phyloP scores from a whole-genome alignment of 2,329 filamentous ascomycete genomes.

The Pestalotiopsis fici region DNA sequence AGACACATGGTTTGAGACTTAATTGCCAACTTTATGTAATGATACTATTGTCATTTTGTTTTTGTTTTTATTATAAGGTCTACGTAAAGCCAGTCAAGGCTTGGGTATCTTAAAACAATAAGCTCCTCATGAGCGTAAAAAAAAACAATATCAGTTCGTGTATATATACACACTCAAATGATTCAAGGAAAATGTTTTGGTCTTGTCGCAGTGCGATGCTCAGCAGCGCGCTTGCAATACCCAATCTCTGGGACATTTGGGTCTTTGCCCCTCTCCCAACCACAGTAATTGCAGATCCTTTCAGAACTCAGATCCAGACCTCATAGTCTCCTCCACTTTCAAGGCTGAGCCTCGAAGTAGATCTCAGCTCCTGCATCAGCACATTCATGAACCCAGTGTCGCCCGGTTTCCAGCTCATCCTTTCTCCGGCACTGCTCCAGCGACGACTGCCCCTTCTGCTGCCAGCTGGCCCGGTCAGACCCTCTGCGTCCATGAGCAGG shows the following conservation, averaged over 20 bases:
- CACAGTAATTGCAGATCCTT: too few relatives aligned
- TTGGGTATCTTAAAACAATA: not conserved
- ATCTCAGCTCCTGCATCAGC: not conserved
- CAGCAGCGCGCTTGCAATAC: too few relatives aligned
- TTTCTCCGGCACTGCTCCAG: not conserved
- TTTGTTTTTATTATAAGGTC: not conserved
- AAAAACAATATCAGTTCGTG: not conserved
- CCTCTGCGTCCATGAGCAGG: not conserved
- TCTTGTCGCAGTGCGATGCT: not conserved
- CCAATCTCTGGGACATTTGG: not conserved
- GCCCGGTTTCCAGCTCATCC: conserved; percentile 1
- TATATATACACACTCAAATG: not conserved
- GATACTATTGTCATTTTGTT: not conserved
- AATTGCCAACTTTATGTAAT: not conserved
- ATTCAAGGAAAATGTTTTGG: not conserved
- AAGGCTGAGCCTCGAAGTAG: not conserved
- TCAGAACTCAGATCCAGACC: not conserved
- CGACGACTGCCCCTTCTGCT: not conserved
- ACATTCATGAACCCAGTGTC: not conserved
- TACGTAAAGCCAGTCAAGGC: not conserved
- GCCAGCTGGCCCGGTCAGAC: not conserved
- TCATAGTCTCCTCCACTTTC: not conserved
- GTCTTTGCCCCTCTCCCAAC: not conserved
- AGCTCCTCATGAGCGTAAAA: not conserved
- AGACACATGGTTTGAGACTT: too few relatives aligned